Evolutionary conservation across 495 filamentous ascomycete genomes (phyloP).

Genomic region (Annulohypoxylon stygium): DNA sequence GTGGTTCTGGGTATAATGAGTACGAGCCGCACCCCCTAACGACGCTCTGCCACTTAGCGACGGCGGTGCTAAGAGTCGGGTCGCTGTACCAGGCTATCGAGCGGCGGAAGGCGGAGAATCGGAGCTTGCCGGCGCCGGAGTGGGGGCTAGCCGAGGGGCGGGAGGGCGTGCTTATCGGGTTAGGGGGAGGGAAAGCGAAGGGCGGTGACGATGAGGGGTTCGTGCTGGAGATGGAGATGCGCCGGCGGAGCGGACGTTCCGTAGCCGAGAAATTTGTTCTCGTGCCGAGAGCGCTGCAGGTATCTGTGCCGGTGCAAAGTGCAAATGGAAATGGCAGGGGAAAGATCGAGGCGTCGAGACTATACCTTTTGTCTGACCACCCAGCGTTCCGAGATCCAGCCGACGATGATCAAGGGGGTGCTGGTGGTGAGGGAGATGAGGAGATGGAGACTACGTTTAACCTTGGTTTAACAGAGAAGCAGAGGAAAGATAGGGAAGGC

Average conservation of each 20-base stretch:
- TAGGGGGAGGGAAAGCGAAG: too few species aligned
- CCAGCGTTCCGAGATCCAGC: constrained; percentile 72
- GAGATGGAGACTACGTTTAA: constrained; percentile 79
- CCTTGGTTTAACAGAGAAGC: constrained; percentile 88
- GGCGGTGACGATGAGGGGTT: too few species aligned
- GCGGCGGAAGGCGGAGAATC: constrained; percentile 74
- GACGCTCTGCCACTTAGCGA: constrained; percentile 62
- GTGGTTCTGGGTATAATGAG: constrained; percentile 41
- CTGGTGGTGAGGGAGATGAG: constrained; percentile 63
- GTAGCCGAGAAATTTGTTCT: constrained; percentile 84
- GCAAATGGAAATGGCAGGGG: neutral
- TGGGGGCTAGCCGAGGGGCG: constrained; percentile 81
- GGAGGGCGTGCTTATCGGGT: constrained; percentile 79
- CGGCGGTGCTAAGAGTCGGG: constrained; percentile 60
- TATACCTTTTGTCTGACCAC: constrained; percentile 85
- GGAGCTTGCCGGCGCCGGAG: constrained; percentile 75
- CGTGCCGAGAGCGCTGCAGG: constrained; percentile 50
- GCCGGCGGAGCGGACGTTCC: constrained; percentile 81
- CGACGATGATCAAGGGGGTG: constrained; percentile 50
- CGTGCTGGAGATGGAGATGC: constrained; percentile 87
- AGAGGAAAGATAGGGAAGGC: constrained; percentile 84
- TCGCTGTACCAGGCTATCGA: constrained; percentile 78
- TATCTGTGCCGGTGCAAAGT: neutral
- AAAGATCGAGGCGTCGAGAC: constrained; percentile 54
- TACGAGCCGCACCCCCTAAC: constrained; percentile 81